These are phyloP conservation scores for Hyphodiscus sp. DNA, from an alignment of 2,329 filamentous ascomycete species.

Conservation along the genomic window DNA sequence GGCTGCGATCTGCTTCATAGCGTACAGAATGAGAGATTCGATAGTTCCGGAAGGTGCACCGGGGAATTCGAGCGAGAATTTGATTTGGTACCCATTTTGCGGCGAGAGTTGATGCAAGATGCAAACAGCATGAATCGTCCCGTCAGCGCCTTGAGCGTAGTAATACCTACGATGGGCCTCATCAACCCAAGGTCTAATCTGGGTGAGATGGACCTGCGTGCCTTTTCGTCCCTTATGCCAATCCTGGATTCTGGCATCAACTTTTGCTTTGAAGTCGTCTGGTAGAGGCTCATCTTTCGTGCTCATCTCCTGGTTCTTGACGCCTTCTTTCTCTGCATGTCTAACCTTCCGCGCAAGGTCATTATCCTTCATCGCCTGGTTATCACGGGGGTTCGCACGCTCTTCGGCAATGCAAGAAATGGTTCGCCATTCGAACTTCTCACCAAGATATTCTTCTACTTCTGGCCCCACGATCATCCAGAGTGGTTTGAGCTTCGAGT, in stretches of 20 bases:
- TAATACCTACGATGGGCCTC: slow-evolving; percentile 79
- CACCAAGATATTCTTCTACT: slow-evolving; percentile 72
- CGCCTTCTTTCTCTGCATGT: slow-evolving; percentile 78
- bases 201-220: slow-evolving; percentile 81
- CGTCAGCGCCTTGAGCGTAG: slow-evolving; percentile 66
- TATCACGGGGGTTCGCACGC: slow-evolving; percentile 68
- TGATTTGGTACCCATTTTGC: slow-evolving; percentile 83
- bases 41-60: slow-evolving; percentile 80
- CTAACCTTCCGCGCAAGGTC: slow-evolving; percentile 77
- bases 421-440: slow-evolving; percentile 79
- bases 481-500: slow-evolving; percentile 71
- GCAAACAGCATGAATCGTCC: slow-evolving; percentile 69
- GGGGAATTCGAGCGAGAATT: slow-evolving; percentile 94
- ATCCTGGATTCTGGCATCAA: slow-evolving; percentile 66
- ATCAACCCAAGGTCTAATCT: slow-evolving; percentile 85
- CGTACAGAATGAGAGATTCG: slow-evolving; percentile 71
- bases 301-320: slow-evolving; percentile 70
- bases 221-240: slow-evolving; percentile 80
- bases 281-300: slow-evolving; percentile 52
- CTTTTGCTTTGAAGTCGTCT: slow-evolving; percentile 60
- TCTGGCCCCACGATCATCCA: slow-evolving; percentile 84
- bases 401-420: slow-evolving; percentile 86
- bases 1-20: slow-evolving; percentile 48
- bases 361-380: slow-evolving; percentile 59
- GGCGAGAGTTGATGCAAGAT: slow-evolving; percentile 77